These are phyloP conservation scores for Umbelopsis sp. DNA, from an alignment of 192 early-diverging fungal genomes.

Conservation along the genomic window DNA sequence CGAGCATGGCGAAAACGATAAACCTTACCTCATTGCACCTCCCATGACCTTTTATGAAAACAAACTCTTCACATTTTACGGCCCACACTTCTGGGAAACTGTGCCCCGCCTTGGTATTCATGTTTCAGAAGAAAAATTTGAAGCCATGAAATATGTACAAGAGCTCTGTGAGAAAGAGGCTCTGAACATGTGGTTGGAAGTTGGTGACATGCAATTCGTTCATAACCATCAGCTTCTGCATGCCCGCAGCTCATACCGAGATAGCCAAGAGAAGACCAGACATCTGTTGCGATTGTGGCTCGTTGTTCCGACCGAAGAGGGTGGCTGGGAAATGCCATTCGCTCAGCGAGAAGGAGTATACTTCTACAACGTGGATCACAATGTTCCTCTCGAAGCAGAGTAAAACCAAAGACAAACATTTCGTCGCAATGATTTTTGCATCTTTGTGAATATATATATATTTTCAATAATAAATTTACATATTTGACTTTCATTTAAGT, in stretches of 20 bases:
- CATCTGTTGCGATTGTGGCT: conserved; percentile 42
- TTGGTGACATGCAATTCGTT: conserved; percentile 45
- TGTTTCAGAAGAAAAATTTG: conserved; percentile 33
- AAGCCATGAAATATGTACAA: conserved; percentile 46
- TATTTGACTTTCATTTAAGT: too few species aligned
- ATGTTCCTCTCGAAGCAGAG: conserved; percentile 34
- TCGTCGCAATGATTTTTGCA: neutral
- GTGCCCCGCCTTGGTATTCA: conserved; percentile 35
- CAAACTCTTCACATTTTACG: conserved; percentile 42
- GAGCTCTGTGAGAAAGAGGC: conserved; percentile 30
- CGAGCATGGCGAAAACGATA: conserved; percentile 30
- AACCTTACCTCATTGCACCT: conserved; percentile 26
- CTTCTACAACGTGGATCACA: conserved; percentile 16
- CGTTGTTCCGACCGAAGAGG: conserved; percentile 24
- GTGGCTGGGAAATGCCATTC: conserved; percentile 34
- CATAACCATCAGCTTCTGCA: conserved; percentile 47
- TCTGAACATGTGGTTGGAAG: conserved; percentile 35
- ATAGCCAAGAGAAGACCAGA: conserved; percentile 23
- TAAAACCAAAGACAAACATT: neutral
- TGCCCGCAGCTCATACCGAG: conserved; percentile 37
- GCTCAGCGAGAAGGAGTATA: conserved; percentile 24
- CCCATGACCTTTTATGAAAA: conserved; percentile 31
- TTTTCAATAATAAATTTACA: too few species aligned
- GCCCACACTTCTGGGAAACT: conserved; percentile 46
- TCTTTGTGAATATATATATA: too few species aligned